phyloP scores from a whole-genome alignment of 1,139 yeast genomes.

The Geotrichum phurueaensis region DNA sequence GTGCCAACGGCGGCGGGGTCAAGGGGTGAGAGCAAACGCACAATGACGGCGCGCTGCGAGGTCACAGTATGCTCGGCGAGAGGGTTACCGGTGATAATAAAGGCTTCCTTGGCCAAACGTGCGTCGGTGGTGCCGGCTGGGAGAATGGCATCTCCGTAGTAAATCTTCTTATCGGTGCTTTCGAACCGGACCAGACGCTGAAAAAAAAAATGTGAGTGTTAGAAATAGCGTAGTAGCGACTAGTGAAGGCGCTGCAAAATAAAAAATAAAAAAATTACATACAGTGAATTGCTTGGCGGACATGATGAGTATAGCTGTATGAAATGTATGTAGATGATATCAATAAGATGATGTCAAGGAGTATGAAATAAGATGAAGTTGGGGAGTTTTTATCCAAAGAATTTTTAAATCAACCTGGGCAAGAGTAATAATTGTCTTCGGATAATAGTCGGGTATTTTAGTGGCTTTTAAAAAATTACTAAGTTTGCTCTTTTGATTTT shows the following conservation, averaged over 20 bases:
- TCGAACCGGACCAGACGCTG: slow-evolving; percentile 13
- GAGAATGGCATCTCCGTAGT: slow-evolving; percentile 44
- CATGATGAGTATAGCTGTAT: not conserved
- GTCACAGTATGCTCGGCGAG: slow-evolving; percentile 11
- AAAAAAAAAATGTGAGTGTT: not conserved
- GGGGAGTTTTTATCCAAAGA: too few relatives aligned
- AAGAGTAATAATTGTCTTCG: too few relatives aligned
- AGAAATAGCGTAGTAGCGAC: not conserved
- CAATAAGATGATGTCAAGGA: too few relatives aligned
- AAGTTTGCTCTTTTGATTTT: too few relatives aligned
- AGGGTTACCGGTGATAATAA: slow-evolving; percentile 28
- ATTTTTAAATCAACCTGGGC: too few relatives aligned
- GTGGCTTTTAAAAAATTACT: not conserved
- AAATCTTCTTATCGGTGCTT: slow-evolving; percentile 35
- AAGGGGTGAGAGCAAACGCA: slow-evolving; percentile 24
- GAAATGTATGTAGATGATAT: not conserved
- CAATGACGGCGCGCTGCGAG: slow-evolving; percentile 1
- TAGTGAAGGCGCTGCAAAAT: not conserved
- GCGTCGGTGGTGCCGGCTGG: slow-evolving; percentile 32
- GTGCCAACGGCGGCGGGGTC: slow-evolving; percentile 28
- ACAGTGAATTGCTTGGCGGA: not conserved
- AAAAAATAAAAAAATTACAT: not conserved
- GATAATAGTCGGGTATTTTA: not conserved
- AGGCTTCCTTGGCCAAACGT: slow-evolving; percentile 35
- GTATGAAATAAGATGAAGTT: not conserved